Conservation (phyloP, 768 basidiomycete species). For the Trametes gibbosa region DNA sequence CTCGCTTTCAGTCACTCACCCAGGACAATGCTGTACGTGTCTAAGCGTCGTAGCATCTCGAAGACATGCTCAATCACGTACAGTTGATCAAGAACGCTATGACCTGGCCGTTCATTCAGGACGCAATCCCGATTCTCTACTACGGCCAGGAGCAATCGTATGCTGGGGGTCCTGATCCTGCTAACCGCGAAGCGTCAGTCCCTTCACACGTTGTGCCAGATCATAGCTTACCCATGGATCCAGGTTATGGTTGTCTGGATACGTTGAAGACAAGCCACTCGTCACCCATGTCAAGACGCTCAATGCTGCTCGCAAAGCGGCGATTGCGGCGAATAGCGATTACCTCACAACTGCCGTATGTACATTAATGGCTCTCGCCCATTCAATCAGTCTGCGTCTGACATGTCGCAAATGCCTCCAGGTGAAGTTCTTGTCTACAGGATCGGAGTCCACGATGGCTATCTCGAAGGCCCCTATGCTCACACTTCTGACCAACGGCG, state of each 20-base stretch:
- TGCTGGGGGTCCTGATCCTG: slow-evolving; percentile 42
- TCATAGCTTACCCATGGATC: slow-evolving; percentile 36
- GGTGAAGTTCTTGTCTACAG: slow-evolving; percentile 44
- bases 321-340: slow-evolving; percentile 38
- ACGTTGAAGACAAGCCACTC: slow-evolving; percentile 48
- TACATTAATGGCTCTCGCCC: neutral
- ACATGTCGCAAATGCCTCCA: slow-evolving; percentile 19
- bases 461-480: slow-evolving; percentile 57
- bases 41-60: neutral
- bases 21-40: slow-evolving; percentile 41
- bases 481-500: slow-evolving; percentile 54
- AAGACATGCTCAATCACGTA: neutral
- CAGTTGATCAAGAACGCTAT: slow-evolving; percentile 47
- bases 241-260: slow-evolving; percentile 50
- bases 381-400: neutral
- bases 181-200: slow-evolving; percentile 50
- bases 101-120: slow-evolving; percentile 48
- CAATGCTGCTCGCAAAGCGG: slow-evolving; percentile 53
- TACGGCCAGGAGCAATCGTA: slow-evolving; percentile 52
- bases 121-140: slow-evolving; percentile 51
- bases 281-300: slow-evolving; percentile 44
- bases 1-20: slow-evolving; percentile 44
- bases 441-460: slow-evolving; percentile 40
- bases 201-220: neutral
- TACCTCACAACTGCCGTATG: slow-evolving; percentile 50